A percentile compares a stretch with the other conserved stretches of the same genome.
Conservation (phyloP, 2,329 filamentous ascomycete genomes). For the Aspergillus sp. region DNA sequence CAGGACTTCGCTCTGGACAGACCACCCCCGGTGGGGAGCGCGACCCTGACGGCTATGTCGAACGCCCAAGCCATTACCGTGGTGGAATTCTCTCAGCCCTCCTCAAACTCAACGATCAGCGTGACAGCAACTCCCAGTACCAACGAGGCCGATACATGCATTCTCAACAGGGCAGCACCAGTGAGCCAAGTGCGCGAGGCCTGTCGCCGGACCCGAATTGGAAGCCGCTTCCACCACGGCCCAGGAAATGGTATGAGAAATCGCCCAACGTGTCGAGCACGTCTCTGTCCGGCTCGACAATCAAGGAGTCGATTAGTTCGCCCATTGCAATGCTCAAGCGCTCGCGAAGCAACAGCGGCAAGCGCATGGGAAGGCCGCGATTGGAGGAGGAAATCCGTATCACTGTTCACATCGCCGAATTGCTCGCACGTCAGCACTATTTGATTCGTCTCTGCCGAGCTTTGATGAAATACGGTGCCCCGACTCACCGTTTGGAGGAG, state of each 20-base stretch:
- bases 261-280: conserved; percentile 28
- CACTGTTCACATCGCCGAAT: conserved; percentile 59
- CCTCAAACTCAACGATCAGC: conserved; percentile 60
- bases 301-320: conserved; percentile 23
- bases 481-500: conserved; percentile 83
- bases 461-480: conserved; percentile 86
- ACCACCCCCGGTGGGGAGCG: conserved; percentile 29
- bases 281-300: conserved; percentile 26
- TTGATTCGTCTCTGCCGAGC: conserved; percentile 78
- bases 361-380: conserved; percentile 24
- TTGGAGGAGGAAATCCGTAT: conserved; percentile 51
- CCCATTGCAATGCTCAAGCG: conserved; percentile 27
- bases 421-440: conserved; percentile 74
- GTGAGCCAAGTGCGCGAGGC: conserved; percentile 23
- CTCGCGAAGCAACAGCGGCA: conserved; percentile 32
- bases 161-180: conserved; percentile 25
- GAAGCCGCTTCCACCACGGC: conserved; percentile 20
- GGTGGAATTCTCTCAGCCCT: conserved; percentile 68
- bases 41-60: conserved; percentile 57
- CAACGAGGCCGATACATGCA: conserved; percentile 21
- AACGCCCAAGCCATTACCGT: conserved; percentile 60
- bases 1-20: conserved; percentile 28
- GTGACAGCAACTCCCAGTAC: conserved; percentile 26
- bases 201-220: conserved; percentile 27
- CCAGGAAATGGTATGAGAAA: conserved; percentile 37